Base-by-base conservation (phyloP, 1,284 basidiomycete species). In the Mycena sp. region DNA sequence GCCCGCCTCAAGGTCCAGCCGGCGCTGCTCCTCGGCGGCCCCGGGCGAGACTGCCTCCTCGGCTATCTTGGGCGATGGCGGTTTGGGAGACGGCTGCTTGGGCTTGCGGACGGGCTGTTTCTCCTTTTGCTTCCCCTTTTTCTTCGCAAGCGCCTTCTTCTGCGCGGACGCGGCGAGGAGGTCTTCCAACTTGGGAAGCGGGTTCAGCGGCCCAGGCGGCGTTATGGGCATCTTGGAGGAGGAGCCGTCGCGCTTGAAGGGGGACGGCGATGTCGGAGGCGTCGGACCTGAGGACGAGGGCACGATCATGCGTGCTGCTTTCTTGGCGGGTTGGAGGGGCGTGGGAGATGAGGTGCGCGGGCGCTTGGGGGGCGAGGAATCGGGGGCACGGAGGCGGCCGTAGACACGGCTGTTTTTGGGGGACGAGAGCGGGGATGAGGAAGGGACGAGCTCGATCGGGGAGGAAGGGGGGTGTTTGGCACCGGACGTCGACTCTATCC, bases 151-250 rank as follows among this genome's bases (percentile, higher is more conserved):
- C 40, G 28, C 46, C 41, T 63, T 62, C 28, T 65, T 65, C 14
- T 63, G 50, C 19, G 58, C 58, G 41, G 65, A 67, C 12, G 65
- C 65, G 4, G 65, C 65, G 43, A 67, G 48, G 6, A 67, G 46
- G 41, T 67, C 65, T 25, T 38, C 44, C 12, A 67, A 50, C 11
- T 52, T 48, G 5, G 65, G 65, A 6, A 67, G 62, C 14, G 30
- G 10, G 32, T 45, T 67, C n/a, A n/a, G n/a, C n/a, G n/a, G n/a
- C 17, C 55, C 53, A 14, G 61, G 54, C 1, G 65, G 65, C 16
- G 65, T 67, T 21, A 58, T 25, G n/a, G 55, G 65, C 4, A 29
- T 17, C 16, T 38, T 48, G 26, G 28, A 54, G 19, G 6, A 12
- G 9, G 40, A 19, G n/a, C n/a, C n/a, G n/a, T n/a, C n/a, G n/a